Evolutionary conservation across 139 green algal genomes (phyloP).

Genomic region (Closterium sp.): DNA sequence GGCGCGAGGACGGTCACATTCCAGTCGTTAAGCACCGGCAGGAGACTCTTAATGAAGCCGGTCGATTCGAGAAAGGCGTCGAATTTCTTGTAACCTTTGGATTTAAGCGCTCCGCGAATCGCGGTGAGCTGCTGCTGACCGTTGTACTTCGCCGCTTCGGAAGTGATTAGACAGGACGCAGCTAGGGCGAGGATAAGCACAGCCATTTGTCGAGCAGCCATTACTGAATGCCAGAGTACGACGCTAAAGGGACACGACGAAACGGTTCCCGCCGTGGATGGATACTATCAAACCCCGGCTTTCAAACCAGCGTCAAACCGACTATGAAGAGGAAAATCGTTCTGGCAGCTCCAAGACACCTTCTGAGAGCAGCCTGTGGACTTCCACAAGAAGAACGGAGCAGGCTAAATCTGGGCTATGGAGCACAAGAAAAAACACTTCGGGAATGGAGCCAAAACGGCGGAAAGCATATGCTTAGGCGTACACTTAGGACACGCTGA

Average conservation of each 20-base stretch:
- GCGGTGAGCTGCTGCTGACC: not conserved
- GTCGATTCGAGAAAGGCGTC: not conserved
- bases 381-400: too few relatives aligned
- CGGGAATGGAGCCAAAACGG: not conserved
- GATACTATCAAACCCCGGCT: too few relatives aligned
- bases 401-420: not conserved
- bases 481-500: too few relatives aligned
- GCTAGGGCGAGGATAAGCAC: not conserved
- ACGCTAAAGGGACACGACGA: too few relatives aligned
- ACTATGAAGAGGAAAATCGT: too few relatives aligned
- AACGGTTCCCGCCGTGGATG: too few relatives aligned
- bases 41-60: not conserved
- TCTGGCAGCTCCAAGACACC: too few relatives aligned
- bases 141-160: not conserved
- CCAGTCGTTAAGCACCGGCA: not conserved
- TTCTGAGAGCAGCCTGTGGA: too few relatives aligned
- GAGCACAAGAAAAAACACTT: not conserved
- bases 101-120: not conserved
- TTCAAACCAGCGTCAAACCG: too few relatives aligned
- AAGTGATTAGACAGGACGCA: not conserved
- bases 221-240: not conserved
- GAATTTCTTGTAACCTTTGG: not conserved
- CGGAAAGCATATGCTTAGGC: too few relatives aligned
- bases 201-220: not conserved
- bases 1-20: not conserved